Conservation (phyloP, 2,329 filamentous ascomycete genomes). For the Sclerotinia sclerotiorum region DNA sequence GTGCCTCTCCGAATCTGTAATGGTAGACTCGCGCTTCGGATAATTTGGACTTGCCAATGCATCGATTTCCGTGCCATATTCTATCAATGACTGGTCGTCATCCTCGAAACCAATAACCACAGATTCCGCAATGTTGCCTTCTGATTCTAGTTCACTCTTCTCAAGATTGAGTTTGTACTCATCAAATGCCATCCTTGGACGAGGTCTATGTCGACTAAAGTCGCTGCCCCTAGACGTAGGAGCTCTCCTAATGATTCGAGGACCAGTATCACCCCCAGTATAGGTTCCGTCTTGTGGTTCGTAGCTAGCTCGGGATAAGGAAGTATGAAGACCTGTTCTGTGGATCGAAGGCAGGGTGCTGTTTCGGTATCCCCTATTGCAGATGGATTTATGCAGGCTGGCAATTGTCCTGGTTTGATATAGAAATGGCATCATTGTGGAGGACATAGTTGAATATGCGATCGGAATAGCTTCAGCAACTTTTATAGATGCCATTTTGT, state of each 20-base stretch:
- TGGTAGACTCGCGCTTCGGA: slow-evolving; percentile 47
- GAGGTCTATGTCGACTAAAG: not conserved
- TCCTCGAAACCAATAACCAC: slow-evolving; percentile 25
- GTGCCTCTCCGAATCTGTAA: slow-evolving; percentile 55
- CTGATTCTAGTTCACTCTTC: slow-evolving; percentile 13
- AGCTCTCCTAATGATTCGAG: not conserved
- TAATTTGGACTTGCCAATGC: slow-evolving; percentile 30
- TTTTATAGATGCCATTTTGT: slow-evolving; percentile 23
- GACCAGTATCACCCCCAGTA: not conserved
- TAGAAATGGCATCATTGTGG: slow-evolving; percentile 62
- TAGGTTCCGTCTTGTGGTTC: not conserved
- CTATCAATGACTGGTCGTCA: slow-evolving; percentile 23
- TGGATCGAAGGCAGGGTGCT: not conserved
- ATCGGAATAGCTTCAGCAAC: slow-evolving; percentile 23
- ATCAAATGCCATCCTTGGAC: not conserved
- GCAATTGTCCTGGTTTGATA: slow-evolving; percentile 68
- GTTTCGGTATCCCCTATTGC: not conserved
- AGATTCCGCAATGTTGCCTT: slow-evolving; percentile 14
- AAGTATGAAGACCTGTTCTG: slow-evolving; percentile 13
- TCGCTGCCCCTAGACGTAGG: not conserved
- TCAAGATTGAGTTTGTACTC: slow-evolving; percentile 5
- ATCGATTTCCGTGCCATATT: slow-evolving; percentile 29
- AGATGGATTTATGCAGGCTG: slow-evolving; percentile 19
- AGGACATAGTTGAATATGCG: slow-evolving; percentile 26
- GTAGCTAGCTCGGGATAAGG: slow-evolving; percentile 7